These are phyloP conservation scores for Candida silvicultrix DNA, from an alignment of 805 yeast genomes.

Conservation along the genomic window DNA sequence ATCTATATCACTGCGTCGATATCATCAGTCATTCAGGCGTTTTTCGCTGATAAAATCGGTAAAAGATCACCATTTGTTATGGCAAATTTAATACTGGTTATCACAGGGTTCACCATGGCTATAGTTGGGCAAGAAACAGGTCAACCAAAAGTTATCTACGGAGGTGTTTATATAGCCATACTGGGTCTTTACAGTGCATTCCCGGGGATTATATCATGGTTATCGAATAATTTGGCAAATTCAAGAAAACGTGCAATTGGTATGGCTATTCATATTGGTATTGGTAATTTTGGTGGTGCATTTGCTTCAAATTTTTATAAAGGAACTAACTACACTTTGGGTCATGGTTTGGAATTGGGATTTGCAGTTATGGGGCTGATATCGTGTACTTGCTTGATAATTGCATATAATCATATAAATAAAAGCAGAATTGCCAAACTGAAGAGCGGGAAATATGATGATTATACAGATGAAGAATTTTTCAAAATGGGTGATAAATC, in stretches of 20 bases:
- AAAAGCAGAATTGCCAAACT: slow-evolving; percentile 20
- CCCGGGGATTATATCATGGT: slow-evolving; percentile 29
- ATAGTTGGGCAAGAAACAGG: slow-evolving; percentile 20
- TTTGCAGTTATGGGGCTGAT: slow-evolving; percentile 27
- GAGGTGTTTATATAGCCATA: slow-evolving; percentile 25
- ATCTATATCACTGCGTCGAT: slow-evolving; percentile 30
- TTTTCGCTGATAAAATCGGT: slow-evolving; percentile 22
- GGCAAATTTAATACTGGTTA: slow-evolving; percentile 21
- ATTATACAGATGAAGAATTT: slow-evolving; percentile 22
- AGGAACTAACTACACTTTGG: slow-evolving; percentile 23
- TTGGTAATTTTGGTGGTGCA: slow-evolving; percentile 31
- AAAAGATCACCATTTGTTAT: slow-evolving; percentile 26
- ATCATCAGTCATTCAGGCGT: slow-evolving; percentile 22
- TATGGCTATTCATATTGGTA: slow-evolving; percentile 30
- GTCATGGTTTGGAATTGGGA: slow-evolving; percentile 27
- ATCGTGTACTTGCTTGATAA: slow-evolving; percentile 12
- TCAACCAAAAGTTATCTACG: slow-evolving; percentile 24
- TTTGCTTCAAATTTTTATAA: slow-evolving; percentile 28
- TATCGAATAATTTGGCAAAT: slow-evolving; percentile 28
- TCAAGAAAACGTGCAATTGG: slow-evolving; percentile 30
- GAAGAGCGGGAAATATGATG: slow-evolving; percentile 25
- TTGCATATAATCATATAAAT: slow-evolving; percentile 21
- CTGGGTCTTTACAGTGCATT: slow-evolving; percentile 24
- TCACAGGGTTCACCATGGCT: slow-evolving; percentile 28
- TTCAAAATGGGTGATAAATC: slow-evolving; percentile 35